These are phyloP conservation scores for Neofusicoccum umdonicola DNA, from an alignment of 2,329 filamentous ascomycete genomes.

Conservation along the genomic window DNA sequence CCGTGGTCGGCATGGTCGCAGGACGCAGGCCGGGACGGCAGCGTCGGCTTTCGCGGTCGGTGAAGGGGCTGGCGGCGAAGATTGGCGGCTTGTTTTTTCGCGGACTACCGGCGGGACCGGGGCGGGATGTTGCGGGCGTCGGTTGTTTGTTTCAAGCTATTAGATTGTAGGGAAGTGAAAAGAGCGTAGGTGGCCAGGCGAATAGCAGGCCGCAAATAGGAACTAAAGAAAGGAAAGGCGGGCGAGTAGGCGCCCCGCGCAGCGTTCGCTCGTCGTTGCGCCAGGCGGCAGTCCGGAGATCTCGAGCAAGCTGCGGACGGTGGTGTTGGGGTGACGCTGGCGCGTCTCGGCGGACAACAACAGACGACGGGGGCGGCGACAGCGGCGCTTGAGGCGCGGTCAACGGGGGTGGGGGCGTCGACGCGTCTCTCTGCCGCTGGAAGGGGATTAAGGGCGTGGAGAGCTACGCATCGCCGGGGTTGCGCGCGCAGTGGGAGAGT, in stretches of 20 bases:
- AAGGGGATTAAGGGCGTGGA: conserved; percentile 8
- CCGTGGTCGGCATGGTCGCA: conserved; percentile 40
- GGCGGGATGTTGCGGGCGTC: conserved; percentile 3
- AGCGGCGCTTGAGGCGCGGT: conserved; percentile 14
- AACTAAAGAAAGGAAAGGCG: background rate
- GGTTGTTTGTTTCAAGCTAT: conserved; percentile 18
- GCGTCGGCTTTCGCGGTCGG: background rate
- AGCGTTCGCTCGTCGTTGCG: conserved; percentile 1
- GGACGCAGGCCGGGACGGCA: background rate
- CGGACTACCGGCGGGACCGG: background rate
- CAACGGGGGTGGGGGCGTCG: conserved; percentile 10
- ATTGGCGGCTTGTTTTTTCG: conserved; percentile 1
- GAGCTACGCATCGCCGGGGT: conserved; percentile 16
- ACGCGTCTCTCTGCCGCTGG: conserved; percentile 16
- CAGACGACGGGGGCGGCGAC: background rate
- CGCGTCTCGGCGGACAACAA: background rate
- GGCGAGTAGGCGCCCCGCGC: background rate
- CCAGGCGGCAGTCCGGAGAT: background rate
- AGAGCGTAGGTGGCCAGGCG: conserved; percentile 11
- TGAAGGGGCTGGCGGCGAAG: background rate
- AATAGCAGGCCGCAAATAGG: conserved; percentile 6
- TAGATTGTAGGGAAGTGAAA: conserved; percentile 15
- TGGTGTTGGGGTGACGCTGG: background rate
- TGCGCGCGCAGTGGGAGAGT: conserved; percentile 12
- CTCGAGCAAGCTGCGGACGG: background rate